Conservation (phyloP, 108 stramenopile species). For the Fragilaria crotonensis region DNA sequence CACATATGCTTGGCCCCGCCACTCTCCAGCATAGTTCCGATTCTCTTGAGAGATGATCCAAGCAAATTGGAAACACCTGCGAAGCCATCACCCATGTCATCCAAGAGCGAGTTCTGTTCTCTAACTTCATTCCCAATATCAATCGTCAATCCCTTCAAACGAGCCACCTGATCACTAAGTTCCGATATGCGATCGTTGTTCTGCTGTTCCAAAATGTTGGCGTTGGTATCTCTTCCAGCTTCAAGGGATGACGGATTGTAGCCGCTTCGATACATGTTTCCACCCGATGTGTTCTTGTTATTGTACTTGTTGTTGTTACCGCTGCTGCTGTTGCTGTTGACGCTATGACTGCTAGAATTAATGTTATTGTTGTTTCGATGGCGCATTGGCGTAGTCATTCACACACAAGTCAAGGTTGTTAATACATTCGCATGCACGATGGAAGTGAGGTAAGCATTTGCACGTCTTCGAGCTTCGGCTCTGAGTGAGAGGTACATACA, state of each 20-base stretch:
- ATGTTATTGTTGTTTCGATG: conserved; percentile 28
- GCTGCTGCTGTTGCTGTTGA: not conserved
- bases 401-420: too few relatives aligned
- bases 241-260: conserved; percentile 40
- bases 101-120: conserved; percentile 81
- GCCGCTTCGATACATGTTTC: conserved; percentile 31
- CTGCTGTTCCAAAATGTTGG: conserved; percentile 76
- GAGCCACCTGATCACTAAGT: conserved; percentile 74
- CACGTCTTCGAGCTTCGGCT: too few relatives aligned
- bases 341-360: conserved; percentile 1
- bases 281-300: too few relatives aligned
- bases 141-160: conserved; percentile 81
- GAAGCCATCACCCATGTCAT: conserved; percentile 83
- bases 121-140: conserved; percentile 84
- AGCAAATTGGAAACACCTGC: conserved; percentile 64
- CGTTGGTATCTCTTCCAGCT: conserved; percentile 68
- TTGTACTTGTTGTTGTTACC: conserved; percentile 25
- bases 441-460: too few relatives aligned
- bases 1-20: conserved; percentile 84
- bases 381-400: conserved; percentile 39
- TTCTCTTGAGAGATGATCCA: conserved; percentile 48
- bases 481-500: too few relatives aligned
- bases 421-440: too few relatives aligned
- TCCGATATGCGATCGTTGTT: conserved; percentile 82
- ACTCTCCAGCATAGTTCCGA: conserved; percentile 83